phyloP scores from a whole-genome alignment of 352 stramenopile species.

The Pythium dissimile region DNA sequence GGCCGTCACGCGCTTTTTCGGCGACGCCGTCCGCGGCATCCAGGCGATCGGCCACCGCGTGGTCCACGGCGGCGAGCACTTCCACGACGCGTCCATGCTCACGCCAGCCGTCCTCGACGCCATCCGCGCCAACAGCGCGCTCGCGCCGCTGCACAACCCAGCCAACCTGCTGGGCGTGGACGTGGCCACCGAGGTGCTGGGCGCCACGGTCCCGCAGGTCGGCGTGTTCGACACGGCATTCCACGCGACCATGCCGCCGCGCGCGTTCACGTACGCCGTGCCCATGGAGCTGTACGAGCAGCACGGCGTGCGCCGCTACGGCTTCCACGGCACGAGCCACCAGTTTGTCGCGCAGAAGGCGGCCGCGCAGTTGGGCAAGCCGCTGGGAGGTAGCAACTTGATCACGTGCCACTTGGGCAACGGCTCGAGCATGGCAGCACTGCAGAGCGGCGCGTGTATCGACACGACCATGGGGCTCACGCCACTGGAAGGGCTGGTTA shows the following conservation, averaged over 20 bases:
- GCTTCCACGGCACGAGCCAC: slow-evolving; percentile 90
- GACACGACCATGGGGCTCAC: slow-evolving; percentile 91
- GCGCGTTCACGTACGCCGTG: slow-evolving; percentile 80
- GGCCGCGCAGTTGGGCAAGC: slow-evolving; percentile 49
- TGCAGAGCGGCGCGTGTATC: slow-evolving; percentile 70
- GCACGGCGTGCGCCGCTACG: slow-evolving; percentile 84
- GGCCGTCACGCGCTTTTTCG: slow-evolving; percentile 59
- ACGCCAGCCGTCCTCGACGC: slow-evolving; percentile 45
- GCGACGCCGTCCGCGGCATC: slow-evolving; percentile 47
- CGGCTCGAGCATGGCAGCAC: slow-evolving; percentile 78
- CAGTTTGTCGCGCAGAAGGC: slow-evolving; percentile 82
- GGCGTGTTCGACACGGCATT: slow-evolving; percentile 92
- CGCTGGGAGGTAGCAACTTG: slow-evolving; percentile 56
- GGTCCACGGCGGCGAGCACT: slow-evolving; percentile 84
- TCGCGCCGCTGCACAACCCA: slow-evolving; percentile 88
- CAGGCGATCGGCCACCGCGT: slow-evolving; percentile 83
- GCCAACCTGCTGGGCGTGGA: slow-evolving; percentile 85
- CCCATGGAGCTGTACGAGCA: slow-evolving; percentile 78
- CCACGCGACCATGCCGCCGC: slow-evolving; percentile 80
- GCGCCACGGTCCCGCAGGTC: slow-evolving; percentile 53
- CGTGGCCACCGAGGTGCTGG: slow-evolving; percentile 73
- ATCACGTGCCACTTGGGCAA: slow-evolving; percentile 89
- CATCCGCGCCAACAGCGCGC: slow-evolving; percentile 53
- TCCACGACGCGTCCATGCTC: slow-evolving; percentile 58
- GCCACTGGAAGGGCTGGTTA: slow-evolving; percentile 84